These are phyloP conservation scores for Leptomonas pyrrhocoris DNA, from an alignment of 208 protist genomes.

Conservation along the genomic window DNA sequence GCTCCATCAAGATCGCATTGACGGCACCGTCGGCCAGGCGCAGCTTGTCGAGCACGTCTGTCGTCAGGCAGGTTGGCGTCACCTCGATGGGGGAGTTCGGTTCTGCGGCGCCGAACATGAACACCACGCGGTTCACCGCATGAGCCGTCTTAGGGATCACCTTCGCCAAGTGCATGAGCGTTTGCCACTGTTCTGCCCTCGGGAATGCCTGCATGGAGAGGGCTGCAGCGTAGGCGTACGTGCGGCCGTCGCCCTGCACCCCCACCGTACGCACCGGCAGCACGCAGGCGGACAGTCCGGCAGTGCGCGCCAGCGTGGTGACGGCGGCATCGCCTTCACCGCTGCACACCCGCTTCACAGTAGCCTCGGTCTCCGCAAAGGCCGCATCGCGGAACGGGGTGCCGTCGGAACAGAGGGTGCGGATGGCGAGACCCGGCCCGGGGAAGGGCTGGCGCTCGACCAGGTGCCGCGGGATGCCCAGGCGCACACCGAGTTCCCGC, in stretches of 20 bases:
- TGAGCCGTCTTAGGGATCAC: conserved; percentile 92
- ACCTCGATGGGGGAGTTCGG: conserved; percentile 37
- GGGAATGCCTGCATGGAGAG: conserved; percentile 72
- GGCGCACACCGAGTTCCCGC: conserved; percentile 90
- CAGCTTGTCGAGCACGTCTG: conserved; percentile 87
- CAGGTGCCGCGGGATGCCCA: conserved; percentile 94
- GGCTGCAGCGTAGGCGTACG: conserved; percentile 94
- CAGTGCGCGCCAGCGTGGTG: conserved; percentile 10
- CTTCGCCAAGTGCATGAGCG: conserved; percentile 77
- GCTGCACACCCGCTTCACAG: conserved; percentile 40
- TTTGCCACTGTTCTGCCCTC: conserved; percentile 66
- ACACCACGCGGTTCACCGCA: conserved; percentile 94
- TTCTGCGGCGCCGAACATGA: conserved; percentile 80
- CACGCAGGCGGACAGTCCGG: conserved; percentile 46
- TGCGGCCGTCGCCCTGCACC: conserved; percentile 97
- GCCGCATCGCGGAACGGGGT: conserved; percentile 54
- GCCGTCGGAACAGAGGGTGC: conserved; percentile 92
- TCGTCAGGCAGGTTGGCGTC: conserved; percentile 78
- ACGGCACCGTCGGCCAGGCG: conserved; percentile 91
- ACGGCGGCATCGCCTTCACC: conserved; percentile 11
- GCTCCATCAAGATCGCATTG: conserved; percentile 72
- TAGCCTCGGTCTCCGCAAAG: conserved; percentile 46
- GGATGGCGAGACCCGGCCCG: conserved; percentile 98
- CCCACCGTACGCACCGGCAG: conserved; percentile 95
- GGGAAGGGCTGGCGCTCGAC: conserved; percentile 96